phyloP scores from a whole-genome alignment of 2,329 filamentous ascomycete genomes.

The Akanthomyces uredinophilus region DNA sequence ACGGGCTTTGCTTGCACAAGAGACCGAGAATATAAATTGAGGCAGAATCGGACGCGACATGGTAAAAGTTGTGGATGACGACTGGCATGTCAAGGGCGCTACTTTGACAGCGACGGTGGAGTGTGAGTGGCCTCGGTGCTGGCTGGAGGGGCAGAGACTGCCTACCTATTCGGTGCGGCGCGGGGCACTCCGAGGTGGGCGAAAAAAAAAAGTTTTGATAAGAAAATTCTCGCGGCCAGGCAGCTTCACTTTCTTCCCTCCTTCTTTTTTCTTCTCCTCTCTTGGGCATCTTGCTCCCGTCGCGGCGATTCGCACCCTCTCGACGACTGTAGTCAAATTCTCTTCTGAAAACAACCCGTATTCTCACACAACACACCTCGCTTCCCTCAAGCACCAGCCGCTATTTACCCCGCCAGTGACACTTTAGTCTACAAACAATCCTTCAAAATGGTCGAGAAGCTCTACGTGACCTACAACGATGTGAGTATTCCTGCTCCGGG shows the following conservation, averaged over 20 bases:
- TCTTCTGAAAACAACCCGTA: background rate
- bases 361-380: background rate
- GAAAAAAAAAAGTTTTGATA: slow-evolving; percentile 10
- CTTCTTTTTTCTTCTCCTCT: slow-evolving; percentile 16
- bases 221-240: slow-evolving; percentile 11
- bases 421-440: slow-evolving; percentile 14
- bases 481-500: slow-evolving; percentile 42
- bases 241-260: background rate
- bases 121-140: background rate
- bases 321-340: background rate
- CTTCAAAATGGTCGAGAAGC: slow-evolving; percentile 70
- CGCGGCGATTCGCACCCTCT: background rate
- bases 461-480: slow-evolving; percentile 91
- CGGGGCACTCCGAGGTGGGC: slow-evolving; percentile 5
- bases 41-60: too few species aligned
- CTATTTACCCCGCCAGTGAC: slow-evolving; percentile 15
- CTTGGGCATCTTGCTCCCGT: slow-evolving; percentile 19
- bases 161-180: slow-evolving; percentile 9
- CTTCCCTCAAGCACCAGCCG: background rate
- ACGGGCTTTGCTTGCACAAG: too few species aligned
- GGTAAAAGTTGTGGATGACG: background rate
- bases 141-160: slow-evolving; percentile 1
- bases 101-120: background rate
- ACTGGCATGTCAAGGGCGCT: background rate
- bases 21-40: too few species aligned